Percentiles rank a stretch among this genome's conserved stretches.
phyloP scores from a whole-genome alignment of 106 monocot species.

The Xerophyta viscosa region DNA sequence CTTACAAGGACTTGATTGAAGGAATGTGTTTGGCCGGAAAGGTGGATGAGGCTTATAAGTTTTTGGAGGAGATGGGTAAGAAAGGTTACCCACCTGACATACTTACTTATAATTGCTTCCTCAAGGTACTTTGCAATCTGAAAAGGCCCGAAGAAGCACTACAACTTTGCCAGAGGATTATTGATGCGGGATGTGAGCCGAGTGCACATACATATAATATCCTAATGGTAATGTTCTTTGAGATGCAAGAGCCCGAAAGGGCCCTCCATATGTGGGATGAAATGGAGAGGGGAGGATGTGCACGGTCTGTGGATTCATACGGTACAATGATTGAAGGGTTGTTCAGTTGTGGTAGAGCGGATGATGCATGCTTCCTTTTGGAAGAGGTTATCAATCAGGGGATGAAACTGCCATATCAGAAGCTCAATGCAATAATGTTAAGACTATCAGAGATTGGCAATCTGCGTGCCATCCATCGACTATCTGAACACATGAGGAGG shows the following conservation, averaged over 20 bases:
- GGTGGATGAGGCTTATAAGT: conserved; percentile 59
- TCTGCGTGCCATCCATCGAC: conserved; percentile 65
- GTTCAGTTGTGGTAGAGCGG: conserved; percentile 42
- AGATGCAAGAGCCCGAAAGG: conserved; percentile 48
- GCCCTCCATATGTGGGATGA: conserved; percentile 70
- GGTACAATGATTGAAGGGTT: conserved; percentile 77
- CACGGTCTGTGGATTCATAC: conserved; percentile 54
- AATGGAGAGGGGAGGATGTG: conserved; percentile 64
- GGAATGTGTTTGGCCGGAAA: conserved; percentile 78
- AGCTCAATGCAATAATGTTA: conserved; percentile 58
- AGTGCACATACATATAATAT: conserved; percentile 95
- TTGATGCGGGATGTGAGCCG: conserved; percentile 69
- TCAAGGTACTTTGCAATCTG: conserved; percentile 75
- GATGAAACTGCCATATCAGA: conserved; percentile 68
- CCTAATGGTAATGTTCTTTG: conserved; percentile 79
- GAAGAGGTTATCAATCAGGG: conserved; percentile 70
- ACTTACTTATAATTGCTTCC: conserved; percentile 88
- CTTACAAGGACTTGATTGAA: conserved; percentile 85
- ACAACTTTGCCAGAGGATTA: conserved; percentile 64
- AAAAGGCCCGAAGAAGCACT: conserved; percentile 64
- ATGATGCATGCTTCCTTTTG: conserved; percentile 69
- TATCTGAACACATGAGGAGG: conserved; percentile 89
- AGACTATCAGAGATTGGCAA: conserved; percentile 71
- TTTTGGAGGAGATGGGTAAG: conserved; percentile 79
- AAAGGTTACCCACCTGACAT: conserved; percentile 85